Evolutionary conservation across 2,329 filamentous ascomycete species (phyloP).

Genomic region (Aspergillus terreus): DNA sequence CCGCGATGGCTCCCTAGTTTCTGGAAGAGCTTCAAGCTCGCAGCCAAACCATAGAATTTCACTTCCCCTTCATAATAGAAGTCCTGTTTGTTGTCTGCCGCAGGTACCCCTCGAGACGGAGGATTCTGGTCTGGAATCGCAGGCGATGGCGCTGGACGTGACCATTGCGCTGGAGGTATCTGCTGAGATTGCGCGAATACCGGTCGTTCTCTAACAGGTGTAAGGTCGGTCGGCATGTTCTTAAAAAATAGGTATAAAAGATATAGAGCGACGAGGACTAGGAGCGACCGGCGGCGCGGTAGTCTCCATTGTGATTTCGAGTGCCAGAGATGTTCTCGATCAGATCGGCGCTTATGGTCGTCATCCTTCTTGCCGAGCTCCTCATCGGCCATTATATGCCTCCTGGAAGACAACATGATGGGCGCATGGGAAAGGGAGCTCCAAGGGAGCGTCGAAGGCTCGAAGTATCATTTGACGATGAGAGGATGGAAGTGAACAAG

Average conservation of each 20-base stretch:
- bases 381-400: conserved; percentile 52
- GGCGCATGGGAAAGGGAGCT: conserved; percentile 16
- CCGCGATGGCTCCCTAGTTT: conserved; percentile 50
- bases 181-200: conserved; percentile 20
- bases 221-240: conserved; percentile 56
- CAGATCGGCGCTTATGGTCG: conserved; percentile 48
- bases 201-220: conserved; percentile 29
- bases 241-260: conserved; percentile 62
- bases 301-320: conserved; percentile 33
- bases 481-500: not conserved
- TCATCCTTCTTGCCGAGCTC: conserved; percentile 65
- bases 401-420: conserved; percentile 39
- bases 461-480: conserved; percentile 9
- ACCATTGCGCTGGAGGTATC: conserved; percentile 11
- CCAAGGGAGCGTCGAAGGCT: conserved; percentile 17
- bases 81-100: conserved; percentile 22
- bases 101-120: conserved; percentile 11
- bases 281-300: conserved; percentile 49
- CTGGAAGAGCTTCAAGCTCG: conserved; percentile 59
- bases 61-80: conserved; percentile 66
- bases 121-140: conserved; percentile 7
- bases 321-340: conserved; percentile 22
- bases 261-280: conserved; percentile 47
- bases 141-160: conserved; percentile 8
- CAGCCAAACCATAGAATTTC: conserved; percentile 62